phyloP scores from a whole-genome alignment of 169 alveolate genomes.

The Babesia ovis region DNA sequence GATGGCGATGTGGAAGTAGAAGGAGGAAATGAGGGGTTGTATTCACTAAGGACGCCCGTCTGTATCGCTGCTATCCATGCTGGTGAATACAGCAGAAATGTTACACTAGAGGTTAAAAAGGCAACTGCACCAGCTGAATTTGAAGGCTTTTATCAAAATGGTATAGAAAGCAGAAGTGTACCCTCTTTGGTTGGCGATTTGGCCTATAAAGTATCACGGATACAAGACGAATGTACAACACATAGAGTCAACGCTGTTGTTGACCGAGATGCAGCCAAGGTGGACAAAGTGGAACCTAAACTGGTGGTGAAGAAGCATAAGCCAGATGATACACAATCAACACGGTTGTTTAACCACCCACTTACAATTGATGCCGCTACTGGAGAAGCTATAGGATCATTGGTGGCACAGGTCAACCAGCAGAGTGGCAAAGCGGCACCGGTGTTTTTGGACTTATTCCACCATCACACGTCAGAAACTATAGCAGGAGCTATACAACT shows the following conservation, averaged over 20 bases:
- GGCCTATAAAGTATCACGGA: slow-evolving; percentile 70
- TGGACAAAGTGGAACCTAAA: not conserved
- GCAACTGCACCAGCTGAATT: slow-evolving; percentile 75
- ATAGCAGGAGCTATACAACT: slow-evolving; percentile 50
- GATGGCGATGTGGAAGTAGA: slow-evolving; percentile 57
- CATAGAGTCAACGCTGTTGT: slow-evolving; percentile 15
- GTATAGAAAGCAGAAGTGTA: slow-evolving; percentile 75
- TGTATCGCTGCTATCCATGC: slow-evolving; percentile 86
- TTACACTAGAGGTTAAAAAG: slow-evolving; percentile 65
- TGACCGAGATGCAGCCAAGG: not conserved
- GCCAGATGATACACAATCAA: not conserved
- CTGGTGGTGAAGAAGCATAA: not conserved
- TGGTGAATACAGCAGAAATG: slow-evolving; percentile 74
- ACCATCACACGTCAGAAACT: slow-evolving; percentile 45
- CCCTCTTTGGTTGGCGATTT: slow-evolving; percentile 65
- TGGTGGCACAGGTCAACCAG: slow-evolving; percentile 46
- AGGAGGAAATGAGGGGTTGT: slow-evolving; percentile 84
- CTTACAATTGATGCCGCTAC: slow-evolving; percentile 46
- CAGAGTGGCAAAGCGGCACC: slow-evolving; percentile 65
- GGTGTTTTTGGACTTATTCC: slow-evolving; percentile 47
- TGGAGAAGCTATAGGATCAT: slow-evolving; percentile 60
- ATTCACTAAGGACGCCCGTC: slow-evolving; percentile 81
- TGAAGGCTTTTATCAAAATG: slow-evolving; percentile 80
- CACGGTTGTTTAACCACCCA: slow-evolving; percentile 17
- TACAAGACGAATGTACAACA: slow-evolving; percentile 68